Base-by-base conservation (phyloP, 306 rosid species). In the Adenanthera pavonina region DNA sequence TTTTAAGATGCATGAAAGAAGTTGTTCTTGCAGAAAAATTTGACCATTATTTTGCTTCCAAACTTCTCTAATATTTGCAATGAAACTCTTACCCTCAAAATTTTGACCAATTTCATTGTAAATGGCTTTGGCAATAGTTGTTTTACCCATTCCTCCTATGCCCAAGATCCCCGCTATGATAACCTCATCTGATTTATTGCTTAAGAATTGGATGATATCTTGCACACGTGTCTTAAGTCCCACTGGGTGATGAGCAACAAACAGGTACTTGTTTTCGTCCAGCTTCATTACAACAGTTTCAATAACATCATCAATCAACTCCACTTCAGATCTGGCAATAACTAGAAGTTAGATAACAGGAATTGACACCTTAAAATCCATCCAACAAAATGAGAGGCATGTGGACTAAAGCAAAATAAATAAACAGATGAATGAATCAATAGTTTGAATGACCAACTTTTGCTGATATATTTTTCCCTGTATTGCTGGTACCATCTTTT, bases 211-310 rank as follows among this genome's bases (percentile, higher is more conserved):
- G 4, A 17, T 9, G 15, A 67, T 40, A 7, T 67, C 34, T 8
- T 40, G 16, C 14, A n/a, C 34, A 17, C 51, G 72, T 2, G 72
- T 11, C 72, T n/a, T 19, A 6, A 67, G 3, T 38, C 51, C 51
- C 51, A 67, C 72, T 16, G 72, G 72, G 72, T 40, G 8, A 2
- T 40, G 33, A 67, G 72, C 34, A n/a, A 67, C 72, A n/a, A 67
- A 67, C 34, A 67, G n/a, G 12, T 40, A 19, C 17, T 25, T 25
- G 30, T 8, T 17, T 15, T 4, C 17, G 7, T 67, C 72, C 17
- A 67, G 46, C 46, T 40, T 67, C 51, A 40, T 67, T 12, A 34
- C 40, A 40, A 67, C 9, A 17, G 33, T 67, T 40, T 40, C 34
- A 40, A 67, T 11, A 17, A 67, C 19, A 40, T 67, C 13, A 1